phyloP scores from a whole-genome alignment of 129 eudicot species.

The Arctium minus region DNA sequence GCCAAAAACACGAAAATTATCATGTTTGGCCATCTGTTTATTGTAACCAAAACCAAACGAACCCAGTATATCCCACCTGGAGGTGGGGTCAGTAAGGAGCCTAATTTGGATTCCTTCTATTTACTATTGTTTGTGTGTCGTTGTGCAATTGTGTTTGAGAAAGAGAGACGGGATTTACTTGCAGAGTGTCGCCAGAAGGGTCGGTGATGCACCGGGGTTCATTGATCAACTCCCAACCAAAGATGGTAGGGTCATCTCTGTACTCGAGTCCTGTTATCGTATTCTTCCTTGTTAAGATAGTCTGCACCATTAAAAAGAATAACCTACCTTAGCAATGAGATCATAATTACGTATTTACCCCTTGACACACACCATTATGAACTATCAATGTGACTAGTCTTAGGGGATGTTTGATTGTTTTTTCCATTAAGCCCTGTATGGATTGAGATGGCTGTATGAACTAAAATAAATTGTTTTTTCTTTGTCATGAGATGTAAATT shows the following conservation, averaged over 20 bases:
- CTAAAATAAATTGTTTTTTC: background rate
- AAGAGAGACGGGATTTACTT: conserved; percentile 37
- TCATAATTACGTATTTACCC: background rate
- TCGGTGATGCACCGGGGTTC: conserved; percentile 94
- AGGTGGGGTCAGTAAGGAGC: background rate
- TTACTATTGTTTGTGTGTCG: too few relatives aligned
- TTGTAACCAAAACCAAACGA: background rate
- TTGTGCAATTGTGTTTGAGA: background rate
- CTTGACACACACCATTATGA: background rate
- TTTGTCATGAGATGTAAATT: background rate
- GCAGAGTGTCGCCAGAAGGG: conserved; percentile 88
- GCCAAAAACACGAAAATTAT: background rate
- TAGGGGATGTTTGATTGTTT: background rate
- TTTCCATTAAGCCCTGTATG: background rate
- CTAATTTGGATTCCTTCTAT: too few relatives aligned
- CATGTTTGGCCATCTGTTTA: background rate
- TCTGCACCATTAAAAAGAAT: conserved; percentile 37
- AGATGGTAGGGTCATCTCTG: conserved; percentile 91
- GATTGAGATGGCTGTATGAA: background rate
- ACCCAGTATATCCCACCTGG: background rate
- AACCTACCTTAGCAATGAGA: background rate
- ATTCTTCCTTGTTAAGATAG: conserved; percentile 82
- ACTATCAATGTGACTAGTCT: background rate
- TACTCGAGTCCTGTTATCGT: conserved; percentile 86
- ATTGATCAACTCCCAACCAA: conserved; percentile 93